Evolutionary conservation across 2,329 filamentous ascomycete species (phyloP), one percentile per base, ranked within the genome.

Genomic region (Capronia epimyces): DNA sequence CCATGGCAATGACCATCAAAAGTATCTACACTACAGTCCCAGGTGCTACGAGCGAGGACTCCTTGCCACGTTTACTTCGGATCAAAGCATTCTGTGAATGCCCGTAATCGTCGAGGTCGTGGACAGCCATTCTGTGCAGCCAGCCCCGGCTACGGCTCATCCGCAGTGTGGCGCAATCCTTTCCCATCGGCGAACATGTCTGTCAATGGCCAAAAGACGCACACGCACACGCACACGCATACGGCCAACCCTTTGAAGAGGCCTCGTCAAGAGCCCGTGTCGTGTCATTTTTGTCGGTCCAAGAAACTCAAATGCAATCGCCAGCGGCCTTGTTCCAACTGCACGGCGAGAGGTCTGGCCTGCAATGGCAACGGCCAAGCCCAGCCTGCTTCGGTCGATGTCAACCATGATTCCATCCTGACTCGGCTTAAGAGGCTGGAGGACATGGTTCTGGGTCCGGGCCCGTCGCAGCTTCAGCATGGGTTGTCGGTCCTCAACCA

Each of bases 241-340:
- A 27, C 25, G 21, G 21, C 53, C 31, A 56, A 56, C 37, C 50
- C 47, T 2, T 44, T 53, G 44, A 56, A 56, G 42, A 45, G 58
- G 46, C 53, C 56, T 22, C 50, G 67, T 36, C 67, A 70, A 52
- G 66, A 69, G 13, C 69, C 69, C 0, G 67, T 71, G 1, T 71
- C 69, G 0, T 71, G 69, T 43, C 64, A 66, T 10, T 68, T 63
- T 7, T 71, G 69, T 46, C 63, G 68, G 2, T 59, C 61, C 54
- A 67, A 68, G 56, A 70, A 78, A 69, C 73, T 79, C 31, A 79
- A 77, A 66, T 80, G 77, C 61, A 73, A 78, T 60, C 72, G 76
- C 2, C 70, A 70, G 40, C 64, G 69, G 12, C 77, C 77, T 10
- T 80, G 77, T 58, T 71, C 70, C 25, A 73, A 72, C 52, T 80